These are phyloP conservation scores for Aspergillus carlsbadensis DNA, from an alignment of 495 filamentous ascomycete species.

Conservation along the genomic window DNA sequence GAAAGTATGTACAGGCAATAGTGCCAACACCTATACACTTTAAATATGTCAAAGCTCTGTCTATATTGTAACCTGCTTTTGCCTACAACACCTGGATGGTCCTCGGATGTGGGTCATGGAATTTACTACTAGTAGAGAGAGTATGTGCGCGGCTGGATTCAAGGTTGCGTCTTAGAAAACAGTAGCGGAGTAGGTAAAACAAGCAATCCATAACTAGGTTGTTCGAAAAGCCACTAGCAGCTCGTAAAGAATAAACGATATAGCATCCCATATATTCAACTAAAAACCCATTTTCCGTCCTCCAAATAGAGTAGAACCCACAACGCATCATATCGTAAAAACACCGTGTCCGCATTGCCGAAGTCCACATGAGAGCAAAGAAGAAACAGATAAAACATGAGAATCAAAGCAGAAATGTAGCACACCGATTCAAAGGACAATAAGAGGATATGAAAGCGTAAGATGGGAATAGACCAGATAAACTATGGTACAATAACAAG, in stretches of 20 bases:
- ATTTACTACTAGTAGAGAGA: too few relatives aligned
- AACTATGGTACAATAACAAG: slow-evolving; percentile 13
- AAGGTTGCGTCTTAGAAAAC: too few relatives aligned
- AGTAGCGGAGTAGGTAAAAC: neutral
- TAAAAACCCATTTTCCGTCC: slow-evolving; percentile 10
- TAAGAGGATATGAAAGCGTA: too few relatives aligned
- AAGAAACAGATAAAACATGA: neutral
- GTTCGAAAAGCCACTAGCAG: neutral
- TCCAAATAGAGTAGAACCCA: neutral
- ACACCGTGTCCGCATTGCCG: slow-evolving; percentile 5
- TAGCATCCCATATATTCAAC: slow-evolving; percentile 17
- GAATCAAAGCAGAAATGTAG: slow-evolving; percentile 12
- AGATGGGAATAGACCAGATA: neutral
- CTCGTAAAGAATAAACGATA: slow-evolving; percentile 12
- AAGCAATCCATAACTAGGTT: neutral
- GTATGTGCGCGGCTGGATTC: too few relatives aligned
- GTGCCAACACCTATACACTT: slow-evolving; percentile 8
- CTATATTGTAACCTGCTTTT: too few relatives aligned
- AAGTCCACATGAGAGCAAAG: neutral
- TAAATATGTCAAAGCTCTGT: neutral
- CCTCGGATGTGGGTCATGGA: too few relatives aligned
- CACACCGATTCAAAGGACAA: too few relatives aligned
- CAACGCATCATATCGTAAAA: neutral
- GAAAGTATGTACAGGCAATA: slow-evolving; percentile 20
- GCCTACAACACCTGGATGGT: too few relatives aligned